Evolutionary conservation across 2,329 filamentous ascomycete genomes (phyloP), one percentile per base, ranked within the genome.

Genomic region (Fusarium sp.): DNA sequence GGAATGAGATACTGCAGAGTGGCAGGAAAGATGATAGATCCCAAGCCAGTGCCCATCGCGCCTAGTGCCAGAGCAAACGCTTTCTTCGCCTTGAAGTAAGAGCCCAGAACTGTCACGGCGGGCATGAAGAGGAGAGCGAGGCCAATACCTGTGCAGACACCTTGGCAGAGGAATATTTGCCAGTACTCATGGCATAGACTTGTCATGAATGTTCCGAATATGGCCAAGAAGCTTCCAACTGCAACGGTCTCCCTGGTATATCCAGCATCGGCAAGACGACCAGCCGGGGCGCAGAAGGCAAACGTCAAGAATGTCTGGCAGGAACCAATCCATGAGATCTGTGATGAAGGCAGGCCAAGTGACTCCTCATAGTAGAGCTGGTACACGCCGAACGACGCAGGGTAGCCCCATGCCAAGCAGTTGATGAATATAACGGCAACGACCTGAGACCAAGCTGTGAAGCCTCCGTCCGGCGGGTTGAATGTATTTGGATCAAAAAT

Each of bases 41-140:
- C 86, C 9, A 87, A 79, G 6, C 84, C 85, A 32, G 84, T 87
- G 4, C 89, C 89, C 7, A 83, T 84, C 3, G 88, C 87, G 4
- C 87, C 85, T 7, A 91, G 72, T 3, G 88, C 87, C 45, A 90
- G 84, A 7, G 87, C 88, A 22, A 92, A 77, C 1, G 83, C 83
- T 57, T 86, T 81, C 65, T 81, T 84, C 47, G 80, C 81, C 44
- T 81, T 80, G 73, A 92, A 92, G 72, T 90, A 90, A 30, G 87
- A 86, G 15, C 87, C 84, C 13, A 90, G 79, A 41, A 91, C 83
- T 19, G 87, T 85, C 28, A 90, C 81, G 26, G 84, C 82, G 3
- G 88, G 85, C 60, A 88, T 83, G 75, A 87, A 90, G 35, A 88
- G 77, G 55, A 85, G 81, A 15, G 87, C 88, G 35, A 84, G 80